Conservation (phyloP, 805 yeast genomes). For the Wickerhamomyces kurtzmanii region DNA sequence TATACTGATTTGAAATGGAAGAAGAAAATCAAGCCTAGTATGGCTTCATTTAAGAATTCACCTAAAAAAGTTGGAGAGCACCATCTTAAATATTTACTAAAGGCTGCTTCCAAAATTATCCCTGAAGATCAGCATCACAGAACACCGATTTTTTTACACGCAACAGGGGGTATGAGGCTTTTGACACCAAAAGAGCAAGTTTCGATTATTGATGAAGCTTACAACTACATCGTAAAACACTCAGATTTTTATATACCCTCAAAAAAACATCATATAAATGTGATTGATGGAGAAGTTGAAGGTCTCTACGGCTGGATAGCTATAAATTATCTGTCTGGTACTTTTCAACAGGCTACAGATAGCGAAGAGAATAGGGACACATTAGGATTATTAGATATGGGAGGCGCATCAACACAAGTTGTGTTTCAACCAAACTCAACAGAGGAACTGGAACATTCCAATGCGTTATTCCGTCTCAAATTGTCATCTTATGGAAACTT, state of each 20-base stretch:
- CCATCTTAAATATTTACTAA: slow-evolving; percentile 39
- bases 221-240: slow-evolving; percentile 35
- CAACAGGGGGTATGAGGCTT: slow-evolving; percentile 62
- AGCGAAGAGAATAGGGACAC: slow-evolving; percentile 35
- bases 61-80: slow-evolving; percentile 42
- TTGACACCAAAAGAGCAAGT: slow-evolving; percentile 42
- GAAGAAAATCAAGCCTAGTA: slow-evolving; percentile 45
- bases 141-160: slow-evolving; percentile 61
- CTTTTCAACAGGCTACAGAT: slow-evolving; percentile 23
- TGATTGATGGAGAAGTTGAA: slow-evolving; percentile 56
- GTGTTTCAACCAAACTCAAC: slow-evolving; percentile 48
- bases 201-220: slow-evolving; percentile 34
- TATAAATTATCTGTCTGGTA: slow-evolving; percentile 42
- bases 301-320: slow-evolving; percentile 64
- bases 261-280: slow-evolving; percentile 47
- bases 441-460: slow-evolving; percentile 32
- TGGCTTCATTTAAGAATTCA: slow-evolving; percentile 36
- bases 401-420: slow-evolving; percentile 59
- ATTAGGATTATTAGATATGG: slow-evolving; percentile 52
- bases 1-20: slow-evolving; percentile 33
- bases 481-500: slow-evolving; percentile 23
- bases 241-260: slow-evolving; percentile 51
- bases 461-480: slow-evolving; percentile 34
- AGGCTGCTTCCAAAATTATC: slow-evolving; percentile 36
- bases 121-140: slow-evolving; percentile 51